A percentile compares a stretch with the other conserved stretches of the same genome.
Evolutionary conservation across 2,329 filamentous ascomycete species (phyloP).

Genomic region (Microcyclospora tardicrescens): DNA sequence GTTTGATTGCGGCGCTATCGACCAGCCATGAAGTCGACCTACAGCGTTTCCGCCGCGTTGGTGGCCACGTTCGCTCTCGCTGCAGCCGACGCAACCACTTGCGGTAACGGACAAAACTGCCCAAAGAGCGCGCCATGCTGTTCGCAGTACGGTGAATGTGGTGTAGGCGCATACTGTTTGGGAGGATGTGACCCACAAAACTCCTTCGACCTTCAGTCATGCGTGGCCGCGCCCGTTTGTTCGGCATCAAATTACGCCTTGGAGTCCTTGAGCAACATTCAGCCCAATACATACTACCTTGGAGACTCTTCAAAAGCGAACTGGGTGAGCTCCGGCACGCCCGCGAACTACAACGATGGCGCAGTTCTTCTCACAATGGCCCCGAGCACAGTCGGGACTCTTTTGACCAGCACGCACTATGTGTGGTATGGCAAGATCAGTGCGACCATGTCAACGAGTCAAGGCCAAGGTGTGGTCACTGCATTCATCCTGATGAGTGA

Average conservation of each 20-base stretch:
- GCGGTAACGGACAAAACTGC: constrained; percentile 19
- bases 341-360: constrained; percentile 53
- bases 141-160: constrained; percentile 71
- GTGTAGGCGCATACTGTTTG: constrained; percentile 86
- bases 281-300: constrained; percentile 67
- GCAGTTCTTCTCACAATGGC: constrained; percentile 77
- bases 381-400: constrained; percentile 68
- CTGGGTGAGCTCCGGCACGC: constrained; percentile 78
- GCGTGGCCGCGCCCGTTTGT: constrained; percentile 74
- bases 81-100: constrained; percentile 16
- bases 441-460: constrained; percentile 70
- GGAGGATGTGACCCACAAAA: constrained; percentile 85
- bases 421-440: constrained; percentile 96
- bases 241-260: constrained; percentile 61
- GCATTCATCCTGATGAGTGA: constrained; percentile 93
- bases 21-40: constrained; percentile 3
- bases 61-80: constrained; percentile 18
- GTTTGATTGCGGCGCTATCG: too few relatives aligned
- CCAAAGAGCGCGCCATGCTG: constrained; percentile 24
- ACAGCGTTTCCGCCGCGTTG: constrained; percentile 19
- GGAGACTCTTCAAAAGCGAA: constrained; percentile 68
- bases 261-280: constrained; percentile 55
- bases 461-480: constrained; percentile 81
- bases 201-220: constrained; percentile 73
- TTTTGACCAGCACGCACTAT: constrained; percentile 73